Evolutionary conservation across 352 stramenopile species (phyloP), one percentile per base, ranked within the genome.

Genomic region (Globisporangium okanoganense): DNA sequence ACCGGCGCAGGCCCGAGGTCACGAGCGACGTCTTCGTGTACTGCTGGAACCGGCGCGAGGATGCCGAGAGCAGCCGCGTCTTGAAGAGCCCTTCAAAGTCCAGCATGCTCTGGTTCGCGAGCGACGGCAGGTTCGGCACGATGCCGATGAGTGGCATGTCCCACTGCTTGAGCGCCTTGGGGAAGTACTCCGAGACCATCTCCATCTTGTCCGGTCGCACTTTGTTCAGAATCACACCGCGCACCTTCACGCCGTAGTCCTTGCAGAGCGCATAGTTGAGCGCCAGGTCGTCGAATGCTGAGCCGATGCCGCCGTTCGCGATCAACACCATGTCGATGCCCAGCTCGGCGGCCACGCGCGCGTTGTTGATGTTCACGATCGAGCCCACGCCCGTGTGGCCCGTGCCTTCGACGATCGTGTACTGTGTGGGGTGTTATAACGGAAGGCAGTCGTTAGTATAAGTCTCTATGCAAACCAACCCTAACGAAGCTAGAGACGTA

Each of bases 191-290:
- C 45, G 70, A 62, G 36, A 96, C 70, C 88, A 96, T 96, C 24
- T 86, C 84, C 14, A 92, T 63, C 65, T 94, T 90, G 53, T 91
- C 73, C 31, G 69, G 63, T 1, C 71, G 78, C 49, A 98, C 94
- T 71, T 99, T 99, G 76, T 99, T 99, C 31, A 99, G 79, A 60
- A 99, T 92, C 25, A 99, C 94, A 33, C 96, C 96, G 25, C 88
- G 84, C 61, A 99, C 87, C 8, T 76, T 82, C 6, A 99, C 96
- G 72, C 88, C 85, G 70, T 98, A 87, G n/a, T 95, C 67, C 64
- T 96, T 72, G 72, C 95, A 98, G 70, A 98, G 80, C 33, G 75
- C 78, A 61, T 96, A 88, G 73, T 98, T 99, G 33, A 99, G 78
- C 54, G 93, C 87, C 61, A 98, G 78, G 60, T 97, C 90, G 67